Base-by-base conservation (phyloP, 2,329 filamentous ascomycete genomes). In the Colletotrichum somersetense region DNA sequence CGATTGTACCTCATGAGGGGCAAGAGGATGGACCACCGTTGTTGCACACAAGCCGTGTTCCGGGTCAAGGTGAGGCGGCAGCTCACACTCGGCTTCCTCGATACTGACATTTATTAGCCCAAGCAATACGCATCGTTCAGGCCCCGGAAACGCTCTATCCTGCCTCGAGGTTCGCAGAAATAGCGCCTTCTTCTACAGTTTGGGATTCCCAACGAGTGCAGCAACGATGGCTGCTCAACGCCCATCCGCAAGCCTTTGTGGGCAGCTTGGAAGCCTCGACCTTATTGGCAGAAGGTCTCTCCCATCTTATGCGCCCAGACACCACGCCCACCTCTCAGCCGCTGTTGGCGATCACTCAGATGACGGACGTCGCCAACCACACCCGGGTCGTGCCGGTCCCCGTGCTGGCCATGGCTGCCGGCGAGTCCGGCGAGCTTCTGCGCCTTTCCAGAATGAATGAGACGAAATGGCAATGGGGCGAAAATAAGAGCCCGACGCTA, bases 391-490 rank as follows among this genome's bases (percentile, higher is more conserved):
- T 68, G 1, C 78, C 77, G 20, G 79, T 79, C 16, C 79, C 82
- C 1, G 79, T 82, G 75, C 83, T 86, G 72, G 88, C 83, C 73
- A 86, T 82, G 76, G 85, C 82, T 6, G 82, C 86, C 2, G 91
- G 91, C n/a, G 84, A 86, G 61, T 86, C 85, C 18, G 88, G 89
- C 1, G 87, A 91, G 74, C 80, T 88, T 1, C 80, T 94, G 12
- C 87, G 88, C 2, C 77, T 94, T 2, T 79, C 86, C 5, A 82
- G 83, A 8, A 78, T 91, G 5, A 82, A 84, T 4, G 78, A 85
- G 30, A 85, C 89, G 59, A 82, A 81, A 59, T 88, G 87, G 81
- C 83, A 85, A n/a, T 92, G 91, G 89, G 80, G 78, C 0, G 77
- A 80, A 3, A 80, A 86, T 46, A 80, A 81, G 46, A 83, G 83